phyloP scores from a whole-genome alignment of 768 basidiomycete genomes.

The Lactifluus piperatus region DNA sequence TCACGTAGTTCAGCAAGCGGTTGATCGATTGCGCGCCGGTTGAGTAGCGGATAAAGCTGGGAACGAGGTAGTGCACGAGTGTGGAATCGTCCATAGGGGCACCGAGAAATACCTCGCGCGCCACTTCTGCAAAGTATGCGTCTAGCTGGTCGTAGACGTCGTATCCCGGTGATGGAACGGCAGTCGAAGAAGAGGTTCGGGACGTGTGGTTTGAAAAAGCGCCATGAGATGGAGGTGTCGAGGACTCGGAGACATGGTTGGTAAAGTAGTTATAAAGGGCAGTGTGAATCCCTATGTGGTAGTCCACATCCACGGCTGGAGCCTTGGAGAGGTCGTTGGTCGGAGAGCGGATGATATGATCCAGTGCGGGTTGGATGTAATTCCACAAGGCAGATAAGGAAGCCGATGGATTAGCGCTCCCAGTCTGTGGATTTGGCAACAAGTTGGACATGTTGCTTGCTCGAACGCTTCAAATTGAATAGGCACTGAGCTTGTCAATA shows the following conservation, averaged over 20 bases:
- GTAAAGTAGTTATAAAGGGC: constrained; percentile 76
- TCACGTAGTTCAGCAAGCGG: constrained; percentile 66
- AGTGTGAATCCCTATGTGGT: constrained; percentile 72
- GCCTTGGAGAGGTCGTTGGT: constrained; percentile 51
- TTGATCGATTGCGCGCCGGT: constrained; percentile 59
- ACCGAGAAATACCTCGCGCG: constrained; percentile 2
- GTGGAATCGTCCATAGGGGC: constrained; percentile 38
- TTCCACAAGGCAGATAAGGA: constrained; percentile 67
- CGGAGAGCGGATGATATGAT: constrained; percentile 68
- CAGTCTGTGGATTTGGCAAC: constrained; percentile 13
- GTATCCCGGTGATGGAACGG: constrained; percentile 28
- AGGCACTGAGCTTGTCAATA: neutral
- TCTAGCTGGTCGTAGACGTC: constrained; percentile 71
- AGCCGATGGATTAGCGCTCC: constrained; percentile 63
- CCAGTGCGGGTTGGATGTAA: constrained; percentile 64
- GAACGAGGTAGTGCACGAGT: constrained; percentile 61
- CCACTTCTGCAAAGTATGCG: constrained; percentile 50
- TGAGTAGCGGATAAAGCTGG: constrained; percentile 62
- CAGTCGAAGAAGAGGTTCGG: constrained; percentile 1
- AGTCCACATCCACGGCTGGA: constrained; percentile 60
- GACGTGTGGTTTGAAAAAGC: neutral
- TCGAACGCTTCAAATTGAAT: neutral
- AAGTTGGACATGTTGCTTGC: constrained; percentile 4
- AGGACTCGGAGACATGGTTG: constrained; percentile 1
- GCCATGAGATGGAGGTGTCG: constrained; percentile 10